Conservation (phyloP, 129 eudicot genomes). For the Heracleum sosnowskyi region DNA sequence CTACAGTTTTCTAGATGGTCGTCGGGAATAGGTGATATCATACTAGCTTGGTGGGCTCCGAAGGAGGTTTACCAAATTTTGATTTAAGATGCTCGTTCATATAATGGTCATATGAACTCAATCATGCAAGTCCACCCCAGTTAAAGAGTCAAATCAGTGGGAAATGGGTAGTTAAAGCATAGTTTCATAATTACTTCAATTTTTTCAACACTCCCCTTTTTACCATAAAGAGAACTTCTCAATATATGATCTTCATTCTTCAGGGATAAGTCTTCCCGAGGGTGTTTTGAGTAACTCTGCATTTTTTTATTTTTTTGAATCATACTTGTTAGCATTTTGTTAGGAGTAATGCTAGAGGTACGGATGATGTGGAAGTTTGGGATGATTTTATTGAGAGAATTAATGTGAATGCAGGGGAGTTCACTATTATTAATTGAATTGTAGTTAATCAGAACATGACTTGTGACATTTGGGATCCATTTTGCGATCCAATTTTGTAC, state of each 20-base stretch:
- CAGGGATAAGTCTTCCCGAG: background rate
- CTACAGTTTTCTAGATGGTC: slow-evolving; percentile 62
- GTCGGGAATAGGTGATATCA: background rate
- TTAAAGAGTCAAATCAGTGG: background rate
- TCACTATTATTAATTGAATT: no score
- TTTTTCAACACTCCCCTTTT: background rate
- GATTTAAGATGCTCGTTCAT: background rate
- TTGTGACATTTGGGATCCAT: no score
- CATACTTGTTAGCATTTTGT: background rate
- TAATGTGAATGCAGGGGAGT: no score
- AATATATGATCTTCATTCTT: background rate
- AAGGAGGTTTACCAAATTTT: background rate
- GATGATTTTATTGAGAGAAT: no score
- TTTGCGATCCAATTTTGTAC: no score
- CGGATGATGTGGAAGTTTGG: no score
- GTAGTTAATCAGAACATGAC: no score
- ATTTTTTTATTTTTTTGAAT: background rate
- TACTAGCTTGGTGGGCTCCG: background rate
- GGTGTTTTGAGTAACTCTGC: background rate
- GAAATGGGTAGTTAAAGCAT: background rate
- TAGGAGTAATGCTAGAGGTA: no score
- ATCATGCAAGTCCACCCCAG: background rate
- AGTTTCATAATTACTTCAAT: background rate
- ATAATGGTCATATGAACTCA: background rate
- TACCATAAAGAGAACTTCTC: background rate